These are phyloP conservation scores for Eucalyptus brandiana DNA, from an alignment of 345 rosid genomes.

Conservation along the genomic window DNA sequence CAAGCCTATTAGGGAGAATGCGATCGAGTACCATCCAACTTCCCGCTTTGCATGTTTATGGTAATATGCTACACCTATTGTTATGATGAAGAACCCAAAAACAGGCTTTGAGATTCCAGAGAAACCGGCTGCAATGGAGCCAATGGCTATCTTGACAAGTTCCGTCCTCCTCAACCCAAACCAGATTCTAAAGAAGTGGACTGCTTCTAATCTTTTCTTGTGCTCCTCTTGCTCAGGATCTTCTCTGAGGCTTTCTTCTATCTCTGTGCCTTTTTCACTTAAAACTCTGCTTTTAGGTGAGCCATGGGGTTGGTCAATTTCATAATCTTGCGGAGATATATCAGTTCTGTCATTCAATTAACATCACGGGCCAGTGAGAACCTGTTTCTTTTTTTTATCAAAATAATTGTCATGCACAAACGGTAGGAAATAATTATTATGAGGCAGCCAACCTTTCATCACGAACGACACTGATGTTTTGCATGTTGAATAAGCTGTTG, in stretches of 20 bases:
- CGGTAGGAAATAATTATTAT: not conserved
- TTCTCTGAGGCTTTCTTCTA: not conserved
- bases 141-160: conserved; percentile 15
- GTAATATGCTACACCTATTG: conserved; percentile 45
- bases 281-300: not conserved
- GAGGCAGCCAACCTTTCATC: conserved; percentile 22
- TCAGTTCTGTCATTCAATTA: conserved; percentile 2
- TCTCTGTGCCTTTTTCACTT: not conserved
- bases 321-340: not conserved
- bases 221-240: conserved; percentile 1
- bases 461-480: conserved; percentile 13
- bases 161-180: conserved; percentile 27
- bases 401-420: not conserved
- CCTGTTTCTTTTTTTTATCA: not conserved
- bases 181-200: conserved; percentile 49
- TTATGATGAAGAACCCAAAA: conserved; percentile 50
- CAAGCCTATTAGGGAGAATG: conserved; percentile 31
- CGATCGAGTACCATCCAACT: conserved; percentile 33
- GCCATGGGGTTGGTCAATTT: not conserved
- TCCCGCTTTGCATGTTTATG: conserved; percentile 8
- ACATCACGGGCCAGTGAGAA: not conserved
- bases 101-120: conserved; percentile 62
- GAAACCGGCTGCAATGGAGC: conserved; percentile 49
- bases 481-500: conserved; percentile 23
- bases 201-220: not conserved